phyloP scores from a whole-genome alignment of 306 rosid genomes.

The Lotus japonicus region DNA sequence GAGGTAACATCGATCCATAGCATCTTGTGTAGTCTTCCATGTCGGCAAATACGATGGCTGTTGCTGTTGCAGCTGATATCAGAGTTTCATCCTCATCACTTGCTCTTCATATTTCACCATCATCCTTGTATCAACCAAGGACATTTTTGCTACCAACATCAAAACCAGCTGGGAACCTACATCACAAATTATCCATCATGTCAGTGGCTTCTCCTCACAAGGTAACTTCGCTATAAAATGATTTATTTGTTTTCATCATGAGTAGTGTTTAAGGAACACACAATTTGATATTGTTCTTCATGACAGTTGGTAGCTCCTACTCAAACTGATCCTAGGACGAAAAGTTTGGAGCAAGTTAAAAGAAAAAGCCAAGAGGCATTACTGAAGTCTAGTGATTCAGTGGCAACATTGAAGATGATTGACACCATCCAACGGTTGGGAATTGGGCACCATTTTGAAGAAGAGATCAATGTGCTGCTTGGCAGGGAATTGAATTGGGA shows the following conservation, averaged over 20 bases:
- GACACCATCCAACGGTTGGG: constrained; percentile 35
- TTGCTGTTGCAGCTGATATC: background rate
- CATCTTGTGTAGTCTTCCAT: background rate
- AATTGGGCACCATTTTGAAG: constrained; percentile 26
- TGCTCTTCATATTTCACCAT: background rate
- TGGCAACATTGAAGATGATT: constrained; percentile 20
- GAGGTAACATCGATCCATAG: too few relatives aligned
- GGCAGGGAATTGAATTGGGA: background rate
- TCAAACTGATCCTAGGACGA: background rate
- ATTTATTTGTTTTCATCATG: too few relatives aligned
- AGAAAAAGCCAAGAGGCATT: constrained; percentile 1
- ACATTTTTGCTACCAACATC: background rate
- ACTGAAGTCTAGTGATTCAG: constrained; percentile 1
- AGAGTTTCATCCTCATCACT: background rate
- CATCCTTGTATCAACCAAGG: background rate
- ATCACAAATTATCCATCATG: background rate
- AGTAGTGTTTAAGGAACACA: background rate
- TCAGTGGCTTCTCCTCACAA: background rate
- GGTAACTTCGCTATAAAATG: background rate
- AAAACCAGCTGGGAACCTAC: background rate
- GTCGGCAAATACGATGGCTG: background rate
- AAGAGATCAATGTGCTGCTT: constrained; percentile 14
- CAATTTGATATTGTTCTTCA: background rate
- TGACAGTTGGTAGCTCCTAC: background rate
- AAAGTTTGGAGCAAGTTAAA: constrained; percentile 1